Evolutionary conservation across 257 asterid genomes (phyloP), one percentile per base, ranked within the genome.

Genomic region (Verbascum thapsus): DNA sequence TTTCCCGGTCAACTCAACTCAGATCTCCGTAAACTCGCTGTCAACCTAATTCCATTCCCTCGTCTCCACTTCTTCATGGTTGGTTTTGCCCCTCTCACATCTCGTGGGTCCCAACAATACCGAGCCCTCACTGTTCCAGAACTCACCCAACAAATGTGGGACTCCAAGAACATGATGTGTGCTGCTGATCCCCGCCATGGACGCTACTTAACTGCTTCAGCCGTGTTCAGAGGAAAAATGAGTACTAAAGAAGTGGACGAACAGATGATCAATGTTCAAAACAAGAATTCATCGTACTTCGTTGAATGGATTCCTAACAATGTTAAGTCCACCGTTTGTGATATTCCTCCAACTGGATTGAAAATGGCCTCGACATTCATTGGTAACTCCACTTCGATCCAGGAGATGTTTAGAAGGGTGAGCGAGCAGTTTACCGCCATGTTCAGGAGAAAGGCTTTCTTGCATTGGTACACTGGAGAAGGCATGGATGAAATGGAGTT

Each of bases 401-500:
- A 77, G 69, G 83, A 77, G 63, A 77, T 77, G 83, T 77, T 77
- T 56, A 13, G 83, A 51, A 73, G 83, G 67, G 83, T 78, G 6
- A 78, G 83, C 1, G 77, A 77, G 74, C 83, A 77, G 67, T 77
- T 77, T 60, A 77, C 80, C 0, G 82, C 82, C 45, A 77, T 77
- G 82, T 77, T 77, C 64, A 52, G 79, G 58, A 73, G 80, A 12
- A 78, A 78, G 64, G 82, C 84, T 71, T 78, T 78, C 84, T 68
- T 78, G 78, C 84, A 78, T 61, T 78, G 84, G 84, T 78, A 78
- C 65, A 78, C 84, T 0, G 81, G 84, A 6, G 84, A 78, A 52
- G 84, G 84, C 13, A 78, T 78, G 84, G 84, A 75, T 18, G 84
- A 78, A 72, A 78, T 78, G 84, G 84, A 78, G 52, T 78, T 78